Base-by-base conservation (phyloP, 2,329 filamentous ascomycete genomes). In the Lecanicillium sp. region DNA sequence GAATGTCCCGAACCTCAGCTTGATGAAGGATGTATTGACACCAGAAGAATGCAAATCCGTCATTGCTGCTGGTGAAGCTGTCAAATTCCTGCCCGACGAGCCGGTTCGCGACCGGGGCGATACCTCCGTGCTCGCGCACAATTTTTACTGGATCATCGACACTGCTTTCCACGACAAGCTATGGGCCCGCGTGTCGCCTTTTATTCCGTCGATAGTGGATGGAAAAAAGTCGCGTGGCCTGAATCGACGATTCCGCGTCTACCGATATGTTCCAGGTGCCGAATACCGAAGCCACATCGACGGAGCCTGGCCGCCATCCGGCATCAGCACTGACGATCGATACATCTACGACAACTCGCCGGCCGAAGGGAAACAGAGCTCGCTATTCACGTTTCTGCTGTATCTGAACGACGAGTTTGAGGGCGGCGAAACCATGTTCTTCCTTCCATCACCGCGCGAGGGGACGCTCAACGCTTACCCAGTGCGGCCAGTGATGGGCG, bases 381-480 rank as follows among this genome's bases (percentile, higher is more conserved):
- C 81, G 0, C 67, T 86, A 2, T 86, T 84, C 54, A 86, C 83
- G 0, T 86, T 86, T 58, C 62, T 86, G 14, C 72, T 86, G 2
- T 86, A 86, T 54, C 68, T 86, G 2, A 86, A 86, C 42, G 83
- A 86, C 52, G 83, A 87, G 49, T 87, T 87, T 45, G 78, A 83
- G 54, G 82, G 80, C 9, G 83, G 83, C 20, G 83, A 87, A 61
- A 87, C 83, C 0, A 86, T 81, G 0, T 87, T 84, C 57, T 87
- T 87, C 61, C 62, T 86, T 4, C 84, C 84, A 0, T 81, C 77
- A 4, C 70, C 75, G 0, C 69, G 73, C 15, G 83, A 87, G 52
- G 83, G 83, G 1, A 74, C 73, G 1, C 72, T 87, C 54, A 86
- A 87, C 55, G 83, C 83, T 0, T 86, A 86, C 55, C 79, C 81